Conservation (phyloP, 345 rosid species). For the Turritis glabra region DNA sequence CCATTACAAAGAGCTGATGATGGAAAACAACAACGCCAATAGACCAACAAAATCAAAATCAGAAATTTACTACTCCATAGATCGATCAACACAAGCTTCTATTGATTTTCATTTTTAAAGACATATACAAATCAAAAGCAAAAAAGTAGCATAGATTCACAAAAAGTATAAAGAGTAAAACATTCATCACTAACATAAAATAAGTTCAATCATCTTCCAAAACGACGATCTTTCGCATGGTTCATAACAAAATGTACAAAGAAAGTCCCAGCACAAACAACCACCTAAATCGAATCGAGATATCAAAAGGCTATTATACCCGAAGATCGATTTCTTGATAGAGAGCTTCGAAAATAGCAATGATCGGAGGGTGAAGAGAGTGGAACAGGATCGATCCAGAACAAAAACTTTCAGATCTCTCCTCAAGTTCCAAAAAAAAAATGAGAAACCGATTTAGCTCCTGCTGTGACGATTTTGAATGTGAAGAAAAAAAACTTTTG, state of each 20-base stretch:
- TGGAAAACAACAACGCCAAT: not conserved
- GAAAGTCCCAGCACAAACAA: constrained; percentile 11
- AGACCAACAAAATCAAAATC: not conserved
- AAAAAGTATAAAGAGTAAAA: not conserved
- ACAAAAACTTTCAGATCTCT: constrained; percentile 37
- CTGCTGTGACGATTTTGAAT: constrained; percentile 26
- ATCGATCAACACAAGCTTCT: constrained; percentile 18
- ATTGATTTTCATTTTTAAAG: not conserved
- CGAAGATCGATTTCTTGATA: constrained; percentile 52
- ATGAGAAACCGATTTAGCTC: constrained; percentile 24
- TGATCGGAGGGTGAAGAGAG: constrained; percentile 45
- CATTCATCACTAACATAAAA: not conserved
- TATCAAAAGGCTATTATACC: constrained; percentile 37
- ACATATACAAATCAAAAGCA: constrained; percentile 26
- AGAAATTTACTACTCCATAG: not conserved
- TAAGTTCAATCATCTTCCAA: constrained; percentile 41
- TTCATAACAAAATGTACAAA: constrained; percentile 38
- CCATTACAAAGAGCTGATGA: constrained; percentile 9
- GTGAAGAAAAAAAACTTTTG: not conserved
- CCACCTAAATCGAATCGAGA: constrained; percentile 16
- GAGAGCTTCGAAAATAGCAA: constrained; percentile 24
- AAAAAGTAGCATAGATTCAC: constrained; percentile 3
- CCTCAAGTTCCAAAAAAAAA: constrained; percentile 17
- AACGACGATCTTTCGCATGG: constrained; percentile 14
- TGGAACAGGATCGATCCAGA: constrained; percentile 39